Evolutionary conservation across 495 filamentous ascomycete species (phyloP).

Genomic region (Cercophora scortea): DNA sequence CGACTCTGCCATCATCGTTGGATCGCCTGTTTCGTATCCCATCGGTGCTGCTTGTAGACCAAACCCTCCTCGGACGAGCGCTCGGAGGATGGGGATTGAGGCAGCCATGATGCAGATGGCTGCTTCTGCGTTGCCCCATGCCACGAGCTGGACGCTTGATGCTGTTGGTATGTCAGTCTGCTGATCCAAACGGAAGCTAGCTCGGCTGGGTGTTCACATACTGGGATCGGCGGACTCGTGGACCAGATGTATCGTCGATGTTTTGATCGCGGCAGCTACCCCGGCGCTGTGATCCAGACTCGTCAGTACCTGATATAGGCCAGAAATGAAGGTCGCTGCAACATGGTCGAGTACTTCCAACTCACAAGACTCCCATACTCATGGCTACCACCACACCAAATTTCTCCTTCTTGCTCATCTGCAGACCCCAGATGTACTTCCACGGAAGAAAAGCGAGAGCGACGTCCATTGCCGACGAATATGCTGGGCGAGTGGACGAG

Average conservation of each 20-base stretch:
- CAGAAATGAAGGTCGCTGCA: too few species aligned
- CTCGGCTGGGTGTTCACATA: neutral
- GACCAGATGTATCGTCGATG: slow-evolving; percentile 7
- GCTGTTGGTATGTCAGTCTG: neutral
- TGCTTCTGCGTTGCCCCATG: slow-evolving; percentile 22
- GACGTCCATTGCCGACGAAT: slow-evolving; percentile 31
- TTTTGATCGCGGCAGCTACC: slow-evolving; percentile 21
- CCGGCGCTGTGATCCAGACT: slow-evolving; percentile 15
- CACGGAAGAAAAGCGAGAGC: slow-evolving; percentile 26
- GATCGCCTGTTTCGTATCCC: slow-evolving; percentile 12
- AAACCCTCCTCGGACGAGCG: slow-evolving; percentile 14
- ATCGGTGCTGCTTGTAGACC: neutral
- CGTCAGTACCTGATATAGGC: neutral
- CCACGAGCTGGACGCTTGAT: slow-evolving; percentile 13
- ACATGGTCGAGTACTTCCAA: neutral
- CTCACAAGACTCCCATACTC: slow-evolving; percentile 31
- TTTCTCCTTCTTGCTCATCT: slow-evolving; percentile 27
- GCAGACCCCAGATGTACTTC: slow-evolving; percentile 24
- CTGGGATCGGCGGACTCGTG: neutral
- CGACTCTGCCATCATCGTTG: slow-evolving; percentile 10
- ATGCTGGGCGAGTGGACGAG: slow-evolving; percentile 11
- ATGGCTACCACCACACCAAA: slow-evolving; percentile 28
- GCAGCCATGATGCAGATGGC: slow-evolving; percentile 30
- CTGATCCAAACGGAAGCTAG: neutral
- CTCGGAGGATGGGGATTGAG: slow-evolving; percentile 28